phyloP scores from a whole-genome alignment of 495 filamentous ascomycete genomes.

The Aspergillus avenaceus region DNA sequence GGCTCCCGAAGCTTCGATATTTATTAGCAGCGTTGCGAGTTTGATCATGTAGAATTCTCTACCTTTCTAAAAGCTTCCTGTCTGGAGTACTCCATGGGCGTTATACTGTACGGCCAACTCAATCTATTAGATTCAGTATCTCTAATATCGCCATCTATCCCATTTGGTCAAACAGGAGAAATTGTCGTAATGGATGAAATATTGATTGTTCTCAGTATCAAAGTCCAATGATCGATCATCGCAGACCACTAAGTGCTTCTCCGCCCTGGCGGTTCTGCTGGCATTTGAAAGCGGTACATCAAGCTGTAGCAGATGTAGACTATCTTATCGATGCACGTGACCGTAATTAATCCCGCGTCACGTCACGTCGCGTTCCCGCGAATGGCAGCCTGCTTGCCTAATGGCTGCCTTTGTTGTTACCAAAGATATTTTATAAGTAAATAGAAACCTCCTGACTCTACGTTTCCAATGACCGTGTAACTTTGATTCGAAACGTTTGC shows the following conservation, averaged over 20 bases:
- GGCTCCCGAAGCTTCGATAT: slow-evolving; percentile 59
- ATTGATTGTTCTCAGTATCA: no score
- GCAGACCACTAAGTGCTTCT: no score
- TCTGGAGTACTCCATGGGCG: slow-evolving; percentile 32
- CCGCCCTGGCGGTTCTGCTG: no score
- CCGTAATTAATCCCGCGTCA: slow-evolving; percentile 28
- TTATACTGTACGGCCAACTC: neutral
- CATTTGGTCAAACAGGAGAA: no score
- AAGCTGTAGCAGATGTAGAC: neutral
- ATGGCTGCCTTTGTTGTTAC: neutral
- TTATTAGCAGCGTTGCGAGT: slow-evolving; percentile 12
- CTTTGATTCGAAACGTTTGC: no score
- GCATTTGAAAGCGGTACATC: no score
- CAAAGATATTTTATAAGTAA: neutral
- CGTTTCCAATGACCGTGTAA: neutral
- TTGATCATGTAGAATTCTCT: slow-evolving; percentile 1
- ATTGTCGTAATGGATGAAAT: no score
- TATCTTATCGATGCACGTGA: slow-evolving; percentile 30
- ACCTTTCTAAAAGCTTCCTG: slow-evolving; percentile 42
- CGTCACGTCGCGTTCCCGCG: slow-evolving; percentile 29
- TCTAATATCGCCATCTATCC: no score
- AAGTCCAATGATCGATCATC: no score
- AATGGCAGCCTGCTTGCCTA: slow-evolving; percentile 7
- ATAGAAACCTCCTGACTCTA: neutral
- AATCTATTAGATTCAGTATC: no score